Evolutionary conservation across 1,284 basidiomycete species (phyloP).

Genomic region (Earliella scabrosa): DNA sequence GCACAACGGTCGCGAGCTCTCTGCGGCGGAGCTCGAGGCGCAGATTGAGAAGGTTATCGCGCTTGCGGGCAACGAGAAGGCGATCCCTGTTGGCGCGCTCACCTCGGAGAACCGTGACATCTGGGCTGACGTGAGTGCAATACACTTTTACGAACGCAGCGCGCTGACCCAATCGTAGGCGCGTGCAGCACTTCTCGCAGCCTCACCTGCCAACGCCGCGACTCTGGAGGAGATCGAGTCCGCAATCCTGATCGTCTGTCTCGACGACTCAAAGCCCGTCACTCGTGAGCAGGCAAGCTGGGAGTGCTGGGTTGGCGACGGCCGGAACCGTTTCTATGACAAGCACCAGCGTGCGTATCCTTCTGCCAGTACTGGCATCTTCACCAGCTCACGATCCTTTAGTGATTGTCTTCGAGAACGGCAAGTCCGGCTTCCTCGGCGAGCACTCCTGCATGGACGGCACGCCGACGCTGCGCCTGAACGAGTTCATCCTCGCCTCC

Average conservation of each 20-base stretch:
- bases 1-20: slow-evolving; percentile 67
- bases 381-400: slow-evolving; percentile 5
- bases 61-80: slow-evolving; percentile 61
- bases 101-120: slow-evolving; percentile 90
- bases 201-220: slow-evolving; percentile 68
- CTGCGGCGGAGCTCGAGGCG: slow-evolving; percentile 79
- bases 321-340: slow-evolving; percentile 94
- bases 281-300: slow-evolving; percentile 86
- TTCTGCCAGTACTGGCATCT: background rate
- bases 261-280: slow-evolving; percentile 83
- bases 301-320: slow-evolving; percentile 91
- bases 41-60: slow-evolving; percentile 83
- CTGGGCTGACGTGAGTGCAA: slow-evolving; percentile 77
- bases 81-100: slow-evolving; percentile 78
- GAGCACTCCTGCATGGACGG: slow-evolving; percentile 97
- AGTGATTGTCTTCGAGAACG: slow-evolving; percentile 94
- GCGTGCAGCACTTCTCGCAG: slow-evolving; percentile 67
- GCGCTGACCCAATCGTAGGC: slow-evolving; percentile 42
- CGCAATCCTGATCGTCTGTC: slow-evolving; percentile 84
- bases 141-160: no score
- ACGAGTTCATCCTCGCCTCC: slow-evolving; percentile 90
- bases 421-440: slow-evolving; percentile 90
- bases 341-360: slow-evolving; percentile 86
- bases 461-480: slow-evolving; percentile 92
- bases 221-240: slow-evolving; percentile 86